phyloP scores from a whole-genome alignment of 345 rosid species.

The Eucalyptus dawsonii region DNA sequence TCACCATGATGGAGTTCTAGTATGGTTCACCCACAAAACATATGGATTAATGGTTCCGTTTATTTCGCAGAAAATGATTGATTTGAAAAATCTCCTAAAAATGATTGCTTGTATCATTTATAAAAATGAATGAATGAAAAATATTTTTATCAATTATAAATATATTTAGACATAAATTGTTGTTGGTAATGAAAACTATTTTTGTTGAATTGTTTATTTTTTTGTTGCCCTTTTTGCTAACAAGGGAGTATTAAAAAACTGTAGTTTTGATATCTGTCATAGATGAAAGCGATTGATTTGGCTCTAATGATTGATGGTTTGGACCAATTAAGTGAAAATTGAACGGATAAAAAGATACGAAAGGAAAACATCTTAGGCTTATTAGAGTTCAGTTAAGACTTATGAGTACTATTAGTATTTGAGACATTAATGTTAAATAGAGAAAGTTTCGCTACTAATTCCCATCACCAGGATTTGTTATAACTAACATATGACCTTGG shows the following conservation, averaged over 20 bases:
- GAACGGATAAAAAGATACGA: neutral
- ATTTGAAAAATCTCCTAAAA: too few relatives aligned
- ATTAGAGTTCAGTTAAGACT: neutral
- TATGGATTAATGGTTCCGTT: neutral
- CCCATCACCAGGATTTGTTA: neutral
- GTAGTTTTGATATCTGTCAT: neutral
- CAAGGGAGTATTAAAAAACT: neutral
- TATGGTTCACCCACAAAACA: neutral
- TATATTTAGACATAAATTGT: too few relatives aligned
- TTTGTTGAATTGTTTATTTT: neutral
- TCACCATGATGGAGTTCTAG: neutral
- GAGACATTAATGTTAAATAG: neutral
- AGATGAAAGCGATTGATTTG: neutral
- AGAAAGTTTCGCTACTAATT: neutral
- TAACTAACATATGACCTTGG: neutral
- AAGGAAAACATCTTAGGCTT: neutral
- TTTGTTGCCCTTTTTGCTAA: neutral
- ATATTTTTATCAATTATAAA: too few relatives aligned
- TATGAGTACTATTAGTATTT: neutral
- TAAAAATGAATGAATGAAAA: too few relatives aligned
- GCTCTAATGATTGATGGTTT: neutral
- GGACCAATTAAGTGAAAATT: neutral
- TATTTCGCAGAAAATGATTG: neutral
- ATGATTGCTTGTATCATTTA: rapidly evolving
- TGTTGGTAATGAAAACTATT: neutral